Conservation (phyloP, 164 flowering plant genomes). For the Brasenia schreberi region DNA sequence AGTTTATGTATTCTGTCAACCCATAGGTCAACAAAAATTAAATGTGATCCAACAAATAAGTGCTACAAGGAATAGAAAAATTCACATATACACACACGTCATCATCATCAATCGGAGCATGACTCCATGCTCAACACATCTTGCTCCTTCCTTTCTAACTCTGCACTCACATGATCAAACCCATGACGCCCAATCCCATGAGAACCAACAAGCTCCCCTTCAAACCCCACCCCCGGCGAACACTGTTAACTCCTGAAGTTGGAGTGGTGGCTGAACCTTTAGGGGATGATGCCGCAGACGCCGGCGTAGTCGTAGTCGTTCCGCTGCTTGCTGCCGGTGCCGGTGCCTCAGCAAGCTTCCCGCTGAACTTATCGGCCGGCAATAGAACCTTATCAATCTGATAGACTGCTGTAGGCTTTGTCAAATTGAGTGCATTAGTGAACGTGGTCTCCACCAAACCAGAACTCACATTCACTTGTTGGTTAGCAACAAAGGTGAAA, state of each 20-base stretch:
- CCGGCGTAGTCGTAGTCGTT: slow-evolving; percentile 1
- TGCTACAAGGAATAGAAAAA: too few relatives aligned
- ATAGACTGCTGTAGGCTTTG: slow-evolving; percentile 61
- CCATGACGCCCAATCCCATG: not conserved
- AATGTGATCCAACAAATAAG: too few relatives aligned
- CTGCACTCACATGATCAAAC: not conserved
- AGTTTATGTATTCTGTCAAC: too few relatives aligned
- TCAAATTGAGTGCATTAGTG: slow-evolving; percentile 31
- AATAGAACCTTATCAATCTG: slow-evolving; percentile 60
- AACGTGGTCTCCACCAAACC: slow-evolving; percentile 37
- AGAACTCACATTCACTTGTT: slow-evolving; percentile 56
- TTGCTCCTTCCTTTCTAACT: too few relatives aligned
- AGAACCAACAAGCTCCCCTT: not conserved
- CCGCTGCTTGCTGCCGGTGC: not conserved
- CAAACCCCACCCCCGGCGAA: too few relatives aligned
- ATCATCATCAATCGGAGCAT: too few relatives aligned
- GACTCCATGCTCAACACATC: too few relatives aligned
- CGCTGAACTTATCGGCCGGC: slow-evolving; percentile 40
- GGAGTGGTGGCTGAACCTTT: too few relatives aligned
- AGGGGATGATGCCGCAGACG: not conserved
- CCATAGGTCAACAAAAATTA: too few relatives aligned
- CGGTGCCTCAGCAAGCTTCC: slow-evolving; percentile 11
- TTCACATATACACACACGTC: too few relatives aligned
- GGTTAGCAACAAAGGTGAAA: slow-evolving; percentile 27
- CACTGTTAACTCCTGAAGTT: too few relatives aligned